phyloP scores from a whole-genome alignment of 1,284 basidiomycete genomes.

The Microbotryum saponariae region DNA sequence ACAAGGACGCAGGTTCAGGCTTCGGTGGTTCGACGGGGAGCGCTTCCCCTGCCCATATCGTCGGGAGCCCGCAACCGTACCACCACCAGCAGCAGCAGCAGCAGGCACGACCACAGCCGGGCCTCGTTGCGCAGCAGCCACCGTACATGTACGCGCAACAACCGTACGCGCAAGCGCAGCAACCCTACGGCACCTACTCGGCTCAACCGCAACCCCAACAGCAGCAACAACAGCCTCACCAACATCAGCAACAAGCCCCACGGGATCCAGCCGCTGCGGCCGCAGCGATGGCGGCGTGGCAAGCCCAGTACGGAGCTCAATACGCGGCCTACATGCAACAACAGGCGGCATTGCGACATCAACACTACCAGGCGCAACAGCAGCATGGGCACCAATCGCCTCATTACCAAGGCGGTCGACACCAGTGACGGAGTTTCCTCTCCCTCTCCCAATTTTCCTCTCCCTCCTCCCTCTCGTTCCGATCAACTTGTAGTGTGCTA shows the following conservation, averaged over 20 bases:
- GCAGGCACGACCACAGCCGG: slow-evolving; percentile 4
- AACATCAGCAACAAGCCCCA: slow-evolving; percentile 4
- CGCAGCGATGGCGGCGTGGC: slow-evolving; percentile 26
- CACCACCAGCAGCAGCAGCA: not conserved
- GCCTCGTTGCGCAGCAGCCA: slow-evolving; percentile 1
- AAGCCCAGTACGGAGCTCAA: slow-evolving; percentile 31
- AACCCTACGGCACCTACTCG: not conserved
- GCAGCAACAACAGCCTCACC: not conserved
- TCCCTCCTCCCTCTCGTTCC: too few species aligned
- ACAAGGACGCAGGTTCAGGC: slow-evolving; percentile 40
- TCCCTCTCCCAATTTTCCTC: too few species aligned
- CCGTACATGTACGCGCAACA: slow-evolving; percentile 1
- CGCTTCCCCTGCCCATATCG: not conserved
- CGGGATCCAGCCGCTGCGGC: slow-evolving; percentile 16
- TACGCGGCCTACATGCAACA: slow-evolving; percentile 8
- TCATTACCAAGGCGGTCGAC: too few species aligned
- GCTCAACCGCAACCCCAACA: not conserved
- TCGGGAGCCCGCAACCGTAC: not conserved
- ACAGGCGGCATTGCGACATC: slow-evolving; percentile 1
- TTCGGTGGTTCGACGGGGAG: not conserved
- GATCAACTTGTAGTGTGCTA: too few species aligned
- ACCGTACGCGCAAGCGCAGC: slow-evolving; percentile 1
- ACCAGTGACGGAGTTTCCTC: too few species aligned
- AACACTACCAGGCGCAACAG: not conserved
- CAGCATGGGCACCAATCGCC: too few species aligned